These are phyloP conservation scores for Aquilaria agallochum DNA, from an alignment of 441 rosid species.

Conservation along the genomic window DNA sequence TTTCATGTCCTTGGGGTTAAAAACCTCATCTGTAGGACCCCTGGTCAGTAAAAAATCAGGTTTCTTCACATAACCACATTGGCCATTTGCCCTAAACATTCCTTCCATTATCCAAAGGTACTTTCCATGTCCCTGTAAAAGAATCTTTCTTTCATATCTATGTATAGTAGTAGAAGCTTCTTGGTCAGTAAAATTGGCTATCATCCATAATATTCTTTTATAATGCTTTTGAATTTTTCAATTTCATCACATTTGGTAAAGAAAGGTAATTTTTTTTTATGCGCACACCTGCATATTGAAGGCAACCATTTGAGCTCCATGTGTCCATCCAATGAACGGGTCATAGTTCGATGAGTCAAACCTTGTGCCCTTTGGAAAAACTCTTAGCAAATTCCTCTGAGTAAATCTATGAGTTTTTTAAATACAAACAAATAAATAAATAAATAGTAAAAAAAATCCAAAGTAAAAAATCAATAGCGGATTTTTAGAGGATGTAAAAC, in stretches of 20 bases:
- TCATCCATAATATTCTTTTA: not conserved
- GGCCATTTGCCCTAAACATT: constrained; percentile 73
- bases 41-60: constrained; percentile 43
- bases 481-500: not conserved
- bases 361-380: constrained; percentile 64
- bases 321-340: constrained; percentile 70
- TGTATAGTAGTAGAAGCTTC: not conserved
- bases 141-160: not conserved
- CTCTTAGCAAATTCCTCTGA: constrained; percentile 52
- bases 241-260: not conserved
- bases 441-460: too few species aligned
- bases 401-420: constrained; percentile 34
- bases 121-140: constrained; percentile 45
- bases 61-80: constrained; percentile 69
- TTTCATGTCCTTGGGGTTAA: constrained; percentile 28
- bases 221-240: too few species aligned
- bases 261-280: not conserved
- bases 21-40: constrained; percentile 26
- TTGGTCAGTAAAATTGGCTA: too few species aligned
- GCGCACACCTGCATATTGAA: constrained; percentile 73
- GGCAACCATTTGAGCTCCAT: constrained; percentile 92
- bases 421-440: too few species aligned
- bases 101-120: constrained; percentile 72
- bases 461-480: not conserved
- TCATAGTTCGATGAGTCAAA: constrained; percentile 64